Conservation (phyloP, 2,329 filamentous ascomycete genomes). For the Pseudocercospora musae region DNA sequence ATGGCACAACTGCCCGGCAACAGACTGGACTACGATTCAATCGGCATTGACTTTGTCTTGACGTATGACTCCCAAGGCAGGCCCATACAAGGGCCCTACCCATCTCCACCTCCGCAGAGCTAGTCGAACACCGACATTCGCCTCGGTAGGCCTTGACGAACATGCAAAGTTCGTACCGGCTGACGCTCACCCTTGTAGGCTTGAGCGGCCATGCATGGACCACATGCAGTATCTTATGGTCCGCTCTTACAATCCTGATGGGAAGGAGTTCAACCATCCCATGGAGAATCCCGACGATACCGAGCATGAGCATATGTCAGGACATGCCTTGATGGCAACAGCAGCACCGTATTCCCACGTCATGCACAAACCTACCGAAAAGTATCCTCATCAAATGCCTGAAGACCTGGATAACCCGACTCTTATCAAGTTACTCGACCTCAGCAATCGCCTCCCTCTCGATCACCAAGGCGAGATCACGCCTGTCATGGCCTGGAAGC, state of each 20-base stretch:
- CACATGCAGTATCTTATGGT: constrained; percentile 78
- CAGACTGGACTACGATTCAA: constrained; percentile 70
- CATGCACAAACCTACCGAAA: constrained; percentile 52
- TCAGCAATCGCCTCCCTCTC: constrained; percentile 77
- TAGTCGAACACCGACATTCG: constrained; percentile 16
- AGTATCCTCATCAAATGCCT: constrained; percentile 70
- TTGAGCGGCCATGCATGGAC: constrained; percentile 91
- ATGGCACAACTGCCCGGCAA: constrained; percentile 32
- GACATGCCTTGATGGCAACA: constrained; percentile 89
- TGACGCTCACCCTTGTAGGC: constrained; percentile 50
- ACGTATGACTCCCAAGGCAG: constrained; percentile 62
- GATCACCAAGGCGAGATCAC: constrained; percentile 77
- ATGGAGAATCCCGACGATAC: constrained; percentile 48
- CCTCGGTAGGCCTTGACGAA: constrained; percentile 18
- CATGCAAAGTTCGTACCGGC: constrained; percentile 23
- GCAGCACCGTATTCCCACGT: constrained; percentile 72
- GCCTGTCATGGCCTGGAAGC: constrained; percentile 91
- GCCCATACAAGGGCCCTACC: constrained; percentile 45
- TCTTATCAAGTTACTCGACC: constrained; percentile 75
- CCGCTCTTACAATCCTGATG: constrained; percentile 48
- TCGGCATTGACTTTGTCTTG: constrained; percentile 86
- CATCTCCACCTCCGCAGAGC: constrained; percentile 57
- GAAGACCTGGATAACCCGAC: constrained; percentile 68
- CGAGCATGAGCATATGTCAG: constrained; percentile 62
- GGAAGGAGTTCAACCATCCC: constrained; percentile 35